These are phyloP conservation scores for Talaromyces thailandensis DNA, from an alignment of 495 filamentous ascomycete species.

Conservation along the genomic window DNA sequence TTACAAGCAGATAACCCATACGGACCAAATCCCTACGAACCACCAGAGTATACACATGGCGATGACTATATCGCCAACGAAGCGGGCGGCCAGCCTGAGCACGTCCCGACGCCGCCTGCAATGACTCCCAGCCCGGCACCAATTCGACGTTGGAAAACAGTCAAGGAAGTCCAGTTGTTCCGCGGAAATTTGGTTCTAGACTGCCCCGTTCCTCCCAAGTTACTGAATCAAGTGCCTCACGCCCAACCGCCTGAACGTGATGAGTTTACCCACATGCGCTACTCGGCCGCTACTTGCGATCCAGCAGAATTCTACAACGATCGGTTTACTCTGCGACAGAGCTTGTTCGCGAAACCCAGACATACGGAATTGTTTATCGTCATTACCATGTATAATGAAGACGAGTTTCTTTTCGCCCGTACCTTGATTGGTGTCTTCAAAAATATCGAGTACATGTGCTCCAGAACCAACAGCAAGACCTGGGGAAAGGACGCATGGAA, in stretches of 20 bases:
- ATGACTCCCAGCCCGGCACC: constrained; percentile 54
- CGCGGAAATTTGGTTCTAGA: constrained; percentile 96
- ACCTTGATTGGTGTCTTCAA: constrained; percentile 98
- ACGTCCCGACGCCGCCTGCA: neutral
- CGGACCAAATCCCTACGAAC: constrained; percentile 40
- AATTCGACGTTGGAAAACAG: constrained; percentile 92
- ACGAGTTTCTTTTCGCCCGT: constrained; percentile 90
- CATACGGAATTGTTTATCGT: constrained; percentile 97
- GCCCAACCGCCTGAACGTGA: constrained; percentile 74
- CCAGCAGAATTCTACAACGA: constrained; percentile 78
- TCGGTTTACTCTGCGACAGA: constrained; percentile 89
- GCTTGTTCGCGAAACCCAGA: constrained; percentile 84
- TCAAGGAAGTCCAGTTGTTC: constrained; percentile 95
- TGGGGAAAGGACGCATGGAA: constrained; percentile 99
- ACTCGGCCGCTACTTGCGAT: constrained; percentile 94
- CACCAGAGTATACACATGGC: constrained; percentile 34
- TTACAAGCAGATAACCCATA: constrained; percentile 47
- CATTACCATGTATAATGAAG: constrained; percentile 99
- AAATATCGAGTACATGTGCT: constrained; percentile 97
- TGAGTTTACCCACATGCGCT: constrained; percentile 99
- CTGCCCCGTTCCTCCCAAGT: constrained; percentile 85
- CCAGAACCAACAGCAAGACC: constrained; percentile 79
- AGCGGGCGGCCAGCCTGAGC: neutral
- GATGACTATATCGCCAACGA: constrained; percentile 6
- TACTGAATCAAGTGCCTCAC: constrained; percentile 79